These are phyloP conservation scores for Penicillium salamii DNA, from an alignment of 495 filamentous ascomycete species.

Conservation along the genomic window DNA sequence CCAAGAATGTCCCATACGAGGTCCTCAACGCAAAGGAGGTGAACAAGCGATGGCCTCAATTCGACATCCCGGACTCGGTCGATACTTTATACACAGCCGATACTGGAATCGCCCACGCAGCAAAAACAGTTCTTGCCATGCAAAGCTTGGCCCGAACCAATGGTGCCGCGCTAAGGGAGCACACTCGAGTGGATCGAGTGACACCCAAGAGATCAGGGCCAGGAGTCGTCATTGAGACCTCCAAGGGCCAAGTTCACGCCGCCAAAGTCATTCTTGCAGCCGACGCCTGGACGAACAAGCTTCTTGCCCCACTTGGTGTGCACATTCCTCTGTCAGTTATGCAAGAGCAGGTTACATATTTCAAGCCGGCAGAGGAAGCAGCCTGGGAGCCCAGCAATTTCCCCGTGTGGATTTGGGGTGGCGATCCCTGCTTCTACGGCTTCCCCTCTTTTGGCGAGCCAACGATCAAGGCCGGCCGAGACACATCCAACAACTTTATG, in stretches of 20 bases:
- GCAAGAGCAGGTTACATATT: constrained; percentile 34
- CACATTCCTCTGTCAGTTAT: constrained; percentile 29
- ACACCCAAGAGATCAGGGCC: constrained; percentile 12
- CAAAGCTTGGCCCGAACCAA: constrained; percentile 20
- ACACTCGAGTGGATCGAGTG: constrained; percentile 21
- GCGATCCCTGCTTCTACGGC: constrained; percentile 22
- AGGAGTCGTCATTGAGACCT: constrained; percentile 22
- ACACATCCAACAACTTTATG: constrained; percentile 29
- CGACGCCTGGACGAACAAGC: constrained; percentile 29
- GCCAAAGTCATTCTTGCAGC: constrained; percentile 26
- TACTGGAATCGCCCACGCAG: constrained; percentile 25
- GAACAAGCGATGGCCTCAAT: constrained; percentile 27
- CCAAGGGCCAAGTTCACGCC: constrained; percentile 21
- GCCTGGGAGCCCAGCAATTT: constrained; percentile 17
- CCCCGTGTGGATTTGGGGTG: constrained; percentile 29
- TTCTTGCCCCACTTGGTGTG: constrained; percentile 20
- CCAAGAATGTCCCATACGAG: constrained; percentile 22
- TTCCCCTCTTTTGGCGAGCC: constrained; percentile 29
- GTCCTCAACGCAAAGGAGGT: constrained; percentile 22
- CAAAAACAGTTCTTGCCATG: constrained; percentile 20
- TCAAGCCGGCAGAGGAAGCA: constrained; percentile 20
- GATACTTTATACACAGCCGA: constrained; percentile 25
- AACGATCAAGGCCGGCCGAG: constrained; percentile 30
- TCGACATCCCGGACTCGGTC: constrained; percentile 22
- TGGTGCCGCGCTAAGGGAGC: constrained; percentile 23